phyloP scores from a whole-genome alignment of 148 eudicot species.

The Cornus kousa region DNA sequence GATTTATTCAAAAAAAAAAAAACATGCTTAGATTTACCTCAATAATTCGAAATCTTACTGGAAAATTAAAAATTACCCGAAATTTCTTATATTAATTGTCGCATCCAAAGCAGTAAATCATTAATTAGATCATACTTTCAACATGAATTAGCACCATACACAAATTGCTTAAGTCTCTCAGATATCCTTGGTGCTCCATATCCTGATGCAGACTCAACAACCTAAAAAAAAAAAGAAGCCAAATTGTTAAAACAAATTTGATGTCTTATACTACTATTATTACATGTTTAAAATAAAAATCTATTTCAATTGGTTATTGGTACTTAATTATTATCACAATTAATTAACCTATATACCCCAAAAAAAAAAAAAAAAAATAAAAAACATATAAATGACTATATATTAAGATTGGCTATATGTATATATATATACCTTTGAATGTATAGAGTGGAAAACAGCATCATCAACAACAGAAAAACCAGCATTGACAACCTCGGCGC shows the following conservation, averaged over 20 bases:
- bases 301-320: background rate
- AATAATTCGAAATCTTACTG: too few species aligned
- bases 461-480: constrained; percentile 44
- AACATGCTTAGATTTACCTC: background rate
- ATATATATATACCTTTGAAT: constrained; percentile 47
- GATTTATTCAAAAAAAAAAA: too few species aligned
- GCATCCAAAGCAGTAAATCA: too few species aligned
- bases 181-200: constrained; percentile 37
- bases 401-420: too few species aligned
- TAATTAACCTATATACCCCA: background rate
- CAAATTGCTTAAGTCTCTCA: constrained; percentile 46
- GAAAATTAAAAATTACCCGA: background rate
- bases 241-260: background rate
- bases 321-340: too few species aligned
- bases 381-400: background rate
- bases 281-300: background rate
- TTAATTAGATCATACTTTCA: background rate
- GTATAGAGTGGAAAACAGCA: constrained; percentile 62
- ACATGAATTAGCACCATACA: constrained; percentile 10
- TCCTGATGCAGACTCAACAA: constrained; percentile 29
- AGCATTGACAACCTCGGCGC: constrained; percentile 56
- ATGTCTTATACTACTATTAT: background rate
- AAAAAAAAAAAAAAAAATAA: background rate
- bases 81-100: too few species aligned
- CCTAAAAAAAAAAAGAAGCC: constrained; percentile 10